Conservation (phyloP, 805 yeast genomes). For the Starmerella davenportii region DNA sequence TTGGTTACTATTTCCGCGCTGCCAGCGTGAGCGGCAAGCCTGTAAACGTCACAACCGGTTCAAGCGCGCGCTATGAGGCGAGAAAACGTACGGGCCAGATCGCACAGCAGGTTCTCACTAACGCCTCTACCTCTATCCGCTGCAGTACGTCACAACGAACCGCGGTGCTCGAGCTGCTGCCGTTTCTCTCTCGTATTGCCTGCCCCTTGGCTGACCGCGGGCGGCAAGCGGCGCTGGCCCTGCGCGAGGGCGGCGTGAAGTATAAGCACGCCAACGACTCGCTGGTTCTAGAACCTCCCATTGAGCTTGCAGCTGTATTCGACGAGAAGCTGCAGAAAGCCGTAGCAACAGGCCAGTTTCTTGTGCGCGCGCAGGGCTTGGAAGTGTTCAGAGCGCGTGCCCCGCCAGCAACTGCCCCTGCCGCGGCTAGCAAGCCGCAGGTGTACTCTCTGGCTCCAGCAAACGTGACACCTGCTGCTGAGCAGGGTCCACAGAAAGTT, state of each 20-base stretch:
- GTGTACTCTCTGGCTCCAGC: too few relatives aligned
- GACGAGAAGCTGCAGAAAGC: constrained; percentile 4
- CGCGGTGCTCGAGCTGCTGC: constrained; percentile 20
- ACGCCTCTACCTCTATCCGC: constrained; percentile 8
- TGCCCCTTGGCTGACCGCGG: constrained; percentile 15
- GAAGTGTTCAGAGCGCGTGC: background rate
- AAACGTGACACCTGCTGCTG: too few relatives aligned
- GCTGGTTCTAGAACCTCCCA: constrained; percentile 20
- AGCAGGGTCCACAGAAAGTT: too few relatives aligned
- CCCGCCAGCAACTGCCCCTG: background rate
- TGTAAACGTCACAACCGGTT: background rate
- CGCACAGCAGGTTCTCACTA: constrained; percentile 16
- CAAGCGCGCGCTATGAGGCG: constrained; percentile 15
- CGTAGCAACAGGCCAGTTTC: constrained; percentile 2
- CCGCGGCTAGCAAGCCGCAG: too few relatives aligned
- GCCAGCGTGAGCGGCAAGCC: constrained; percentile 12
- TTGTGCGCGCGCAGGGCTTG: constrained; percentile 1
- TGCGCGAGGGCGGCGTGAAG: constrained; percentile 16
- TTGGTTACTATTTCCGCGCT: constrained; percentile 43
- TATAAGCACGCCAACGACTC: constrained; percentile 1
- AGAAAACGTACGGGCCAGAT: constrained; percentile 21
- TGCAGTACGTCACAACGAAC: constrained; percentile 6
- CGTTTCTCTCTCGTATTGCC: constrained; percentile 18
- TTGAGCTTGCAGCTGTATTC: constrained; percentile 18
- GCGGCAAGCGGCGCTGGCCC: constrained; percentile 12